Percentiles rank a stretch among this genome's conserved stretches.
These are phyloP conservation scores for Nicotiana noctiflora DNA, from an alignment of 257 asterid genomes.

Conservation along the genomic window DNA sequence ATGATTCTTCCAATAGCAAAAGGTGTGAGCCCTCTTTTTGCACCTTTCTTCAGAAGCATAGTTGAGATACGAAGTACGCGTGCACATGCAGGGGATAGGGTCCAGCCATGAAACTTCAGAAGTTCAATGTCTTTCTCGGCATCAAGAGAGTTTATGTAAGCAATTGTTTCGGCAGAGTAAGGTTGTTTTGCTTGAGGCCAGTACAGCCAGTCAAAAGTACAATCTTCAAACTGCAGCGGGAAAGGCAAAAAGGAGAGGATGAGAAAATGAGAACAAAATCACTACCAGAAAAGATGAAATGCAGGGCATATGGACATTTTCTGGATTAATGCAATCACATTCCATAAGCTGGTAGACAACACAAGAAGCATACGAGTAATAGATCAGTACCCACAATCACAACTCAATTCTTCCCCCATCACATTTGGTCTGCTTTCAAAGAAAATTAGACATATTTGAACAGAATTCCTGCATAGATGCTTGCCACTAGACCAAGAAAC, in stretches of 20 bases:
- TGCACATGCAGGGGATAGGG: conserved; percentile 40
- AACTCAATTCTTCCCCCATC: not conserved
- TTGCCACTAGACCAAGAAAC: not conserved
- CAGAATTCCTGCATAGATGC: not conserved
- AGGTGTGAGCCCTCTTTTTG: conserved; percentile 54
- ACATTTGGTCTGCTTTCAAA: not conserved
- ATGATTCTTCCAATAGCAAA: conserved; percentile 55
- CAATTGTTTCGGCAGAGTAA: conserved; percentile 38
- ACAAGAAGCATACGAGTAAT: not conserved
- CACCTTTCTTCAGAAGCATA: conserved; percentile 74
- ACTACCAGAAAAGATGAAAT: not conserved
- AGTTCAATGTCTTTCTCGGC: conserved; percentile 61
- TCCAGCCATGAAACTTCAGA: conserved; percentile 59
- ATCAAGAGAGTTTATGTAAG: conserved; percentile 55
- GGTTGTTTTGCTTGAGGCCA: conserved; percentile 74
- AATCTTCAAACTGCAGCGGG: conserved; percentile 55
- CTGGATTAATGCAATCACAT: not conserved
- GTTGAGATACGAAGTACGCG: conserved; percentile 54
- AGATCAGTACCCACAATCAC: not conserved
- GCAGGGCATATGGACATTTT: not conserved
- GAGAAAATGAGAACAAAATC: not conserved
- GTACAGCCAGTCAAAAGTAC: conserved; percentile 79
- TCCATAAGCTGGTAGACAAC: not conserved
- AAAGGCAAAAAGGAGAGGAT: not conserved
- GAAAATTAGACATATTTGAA: not conserved